Evolutionary conservation across 1,139 yeast genomes (phyloP), one percentile per base, ranked within the genome.

Genomic region (Yamadazyma friedrichii): DNA sequence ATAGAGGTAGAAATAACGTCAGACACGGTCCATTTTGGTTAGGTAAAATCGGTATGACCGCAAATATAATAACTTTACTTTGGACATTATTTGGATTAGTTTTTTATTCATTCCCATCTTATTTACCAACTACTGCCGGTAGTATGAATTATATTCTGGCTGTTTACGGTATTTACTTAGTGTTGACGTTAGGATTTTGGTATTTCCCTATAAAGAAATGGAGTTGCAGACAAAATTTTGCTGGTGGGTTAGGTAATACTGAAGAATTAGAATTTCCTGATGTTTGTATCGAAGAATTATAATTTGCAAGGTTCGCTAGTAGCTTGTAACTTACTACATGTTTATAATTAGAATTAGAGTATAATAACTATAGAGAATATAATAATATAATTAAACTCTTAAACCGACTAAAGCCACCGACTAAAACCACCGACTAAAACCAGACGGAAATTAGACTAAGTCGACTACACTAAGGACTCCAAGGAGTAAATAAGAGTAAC

Each of bases 131-230:
- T 2, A 70, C 76, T 3, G 76, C 72, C 31, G 74, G 75, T 40
- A 72, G 74, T 51, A 82, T 84, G 86, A 84, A 84, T 64, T 84
- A 84, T 56, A 84, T 84, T 26, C 69, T 80, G n/a, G 88, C 33
- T 8, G 43, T 41, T 29, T 67, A 82, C 47, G 83, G 66, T 1
- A 78, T 79, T 20, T 80, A 78, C 56, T 60, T 77, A 12, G 45
- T 76, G 3, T 80, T 78, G 60, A 69, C 82, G 9, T 48, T 82
- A 38, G 61, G 68, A 5, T 80, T 80, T 58, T 84, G 88, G 87
- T 72, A 59, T 58, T 68, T 70, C 64, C 77, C 77, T 24, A 54
- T 68, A 42, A 65, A 63, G 47, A 62, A 61, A 33, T 68, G 58
- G 54, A 57, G 67, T 33, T 67, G 75, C 52, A 62, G 69, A 51